A percentile compares a stretch with the other conserved stretches of the same genome.
Evolutionary conservation across 2,329 filamentous ascomycete genomes (phyloP).

Genomic region (Pseudogymnoascus sp.): DNA sequence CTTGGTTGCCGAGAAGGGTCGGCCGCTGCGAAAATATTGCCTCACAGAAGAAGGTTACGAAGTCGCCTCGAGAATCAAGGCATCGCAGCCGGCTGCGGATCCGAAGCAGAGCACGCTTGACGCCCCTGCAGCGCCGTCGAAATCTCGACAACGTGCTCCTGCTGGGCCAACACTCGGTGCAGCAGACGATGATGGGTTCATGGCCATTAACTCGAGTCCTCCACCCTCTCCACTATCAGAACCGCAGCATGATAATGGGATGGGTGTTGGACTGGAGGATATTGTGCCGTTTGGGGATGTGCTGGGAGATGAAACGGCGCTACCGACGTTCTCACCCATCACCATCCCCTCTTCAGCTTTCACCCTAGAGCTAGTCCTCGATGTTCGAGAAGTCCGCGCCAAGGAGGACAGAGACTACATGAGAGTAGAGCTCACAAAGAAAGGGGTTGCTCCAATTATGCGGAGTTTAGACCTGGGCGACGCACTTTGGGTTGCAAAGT

Average conservation of each 20-base stretch:
- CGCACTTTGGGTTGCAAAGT: constrained; percentile 71
- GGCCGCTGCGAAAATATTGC: constrained; percentile 58
- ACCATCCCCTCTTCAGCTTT: constrained; percentile 57
- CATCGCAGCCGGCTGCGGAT: constrained; percentile 32
- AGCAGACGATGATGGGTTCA: constrained; percentile 7
- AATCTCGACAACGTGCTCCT: background rate
- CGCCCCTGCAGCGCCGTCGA: background rate
- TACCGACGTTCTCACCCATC: constrained; percentile 47
- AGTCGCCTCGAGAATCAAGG: constrained; percentile 56
- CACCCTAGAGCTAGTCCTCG: constrained; percentile 63
- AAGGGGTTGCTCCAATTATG: constrained; percentile 57
- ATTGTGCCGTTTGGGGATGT: constrained; percentile 22
- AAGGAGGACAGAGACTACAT: constrained; percentile 71
- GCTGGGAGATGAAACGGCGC: constrained; percentile 16
- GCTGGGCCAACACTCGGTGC: background rate
- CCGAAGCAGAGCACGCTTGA: constrained; percentile 16
- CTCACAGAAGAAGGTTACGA: constrained; percentile 75
- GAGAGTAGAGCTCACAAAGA: constrained; percentile 60
- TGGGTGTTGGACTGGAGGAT: background rate
- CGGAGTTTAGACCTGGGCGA: constrained; percentile 66
- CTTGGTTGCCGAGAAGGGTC: constrained; percentile 61
- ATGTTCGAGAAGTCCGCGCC: constrained; percentile 65
- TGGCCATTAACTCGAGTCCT: constrained; percentile 14
- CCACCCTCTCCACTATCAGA: background rate
- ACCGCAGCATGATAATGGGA: background rate